Evolutionary conservation across 768 basidiomycete species (phyloP).

Genomic region (Psilocybe cubensis): DNA sequence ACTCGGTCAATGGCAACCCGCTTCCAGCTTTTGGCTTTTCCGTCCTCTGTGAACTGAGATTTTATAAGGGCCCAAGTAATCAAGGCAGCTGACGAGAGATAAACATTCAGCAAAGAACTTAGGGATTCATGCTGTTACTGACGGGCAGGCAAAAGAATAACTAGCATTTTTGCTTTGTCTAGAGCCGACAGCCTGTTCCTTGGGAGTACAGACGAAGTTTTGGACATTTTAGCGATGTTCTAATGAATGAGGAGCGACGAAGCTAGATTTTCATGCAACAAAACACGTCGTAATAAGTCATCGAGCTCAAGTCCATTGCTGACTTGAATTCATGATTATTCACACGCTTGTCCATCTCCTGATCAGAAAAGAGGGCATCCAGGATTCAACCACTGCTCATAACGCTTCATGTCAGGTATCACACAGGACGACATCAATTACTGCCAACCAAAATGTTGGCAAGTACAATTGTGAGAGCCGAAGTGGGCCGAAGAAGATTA

Average conservation of each 20-base stretch:
- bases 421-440: too few species aligned
- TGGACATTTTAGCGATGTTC: neutral
- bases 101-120: neutral
- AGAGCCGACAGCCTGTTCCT: neutral
- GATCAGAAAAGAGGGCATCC: too few species aligned
- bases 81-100: neutral
- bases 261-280: too few species aligned
- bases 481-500: too few species aligned
- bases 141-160: constrained; percentile 2
- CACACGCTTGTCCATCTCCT: too few species aligned
- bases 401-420: too few species aligned
- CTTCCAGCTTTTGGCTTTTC: constrained; percentile 9
- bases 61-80: constrained; percentile 4
- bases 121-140: neutral
- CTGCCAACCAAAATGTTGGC: too few species aligned
- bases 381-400: too few species aligned
- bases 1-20: neutral
- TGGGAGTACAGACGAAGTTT: neutral
- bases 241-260: neutral
- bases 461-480: too few species aligned
- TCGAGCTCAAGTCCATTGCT: too few species aligned
- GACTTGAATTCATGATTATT: too few species aligned
- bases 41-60: neutral
- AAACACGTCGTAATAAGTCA: too few species aligned
- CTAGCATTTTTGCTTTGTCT: neutral